A percentile compares a stretch with the other conserved stretches of the same genome.
phyloP scores from a whole-genome alignment of 108 stramenopile genomes.

The Fragilariopsis cylindrus region DNA sequence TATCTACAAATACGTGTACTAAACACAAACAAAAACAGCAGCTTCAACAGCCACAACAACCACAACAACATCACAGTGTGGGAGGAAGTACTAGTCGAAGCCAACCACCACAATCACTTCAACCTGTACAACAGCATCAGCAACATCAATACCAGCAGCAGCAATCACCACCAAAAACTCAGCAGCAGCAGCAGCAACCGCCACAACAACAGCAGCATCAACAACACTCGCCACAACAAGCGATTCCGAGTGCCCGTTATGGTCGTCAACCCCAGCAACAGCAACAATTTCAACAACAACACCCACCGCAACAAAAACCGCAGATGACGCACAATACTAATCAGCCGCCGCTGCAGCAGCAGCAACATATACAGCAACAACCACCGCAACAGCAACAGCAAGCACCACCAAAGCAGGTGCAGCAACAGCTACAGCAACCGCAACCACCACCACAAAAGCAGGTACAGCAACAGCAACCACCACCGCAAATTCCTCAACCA shows the following conservation, averaged over 20 bases:
- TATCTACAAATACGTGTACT: no score
- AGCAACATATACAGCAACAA: constrained; percentile 15
- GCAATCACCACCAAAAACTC: constrained; percentile 30
- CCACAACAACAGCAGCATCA: constrained; percentile 29
- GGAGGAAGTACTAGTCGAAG: not conserved
- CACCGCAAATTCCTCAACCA: not conserved
- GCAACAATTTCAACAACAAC: constrained; percentile 19
- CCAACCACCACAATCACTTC: constrained; percentile 28
- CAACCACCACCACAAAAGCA: constrained; percentile 5
- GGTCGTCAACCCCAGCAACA: constrained; percentile 42
- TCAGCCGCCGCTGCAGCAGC: constrained; percentile 4
- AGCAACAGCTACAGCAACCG: not conserved
- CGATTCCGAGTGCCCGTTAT: constrained; percentile 26
- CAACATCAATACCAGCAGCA: constrained; percentile 1
- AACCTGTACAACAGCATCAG: constrained; percentile 24
- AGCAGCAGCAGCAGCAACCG: constrained; percentile 26
- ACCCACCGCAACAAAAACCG: constrained; percentile 15
- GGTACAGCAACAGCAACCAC: constrained; percentile 22
- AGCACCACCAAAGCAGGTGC: not conserved
- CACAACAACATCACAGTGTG: not conserved
- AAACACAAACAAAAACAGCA: not conserved
- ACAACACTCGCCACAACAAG: constrained; percentile 22
- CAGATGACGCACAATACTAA: constrained; percentile 7
- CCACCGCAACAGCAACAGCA: constrained; percentile 26
- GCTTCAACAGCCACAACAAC: no score